Evolutionary conservation across 805 yeast species (phyloP).

Genomic region (Yarrowia sp.): DNA sequence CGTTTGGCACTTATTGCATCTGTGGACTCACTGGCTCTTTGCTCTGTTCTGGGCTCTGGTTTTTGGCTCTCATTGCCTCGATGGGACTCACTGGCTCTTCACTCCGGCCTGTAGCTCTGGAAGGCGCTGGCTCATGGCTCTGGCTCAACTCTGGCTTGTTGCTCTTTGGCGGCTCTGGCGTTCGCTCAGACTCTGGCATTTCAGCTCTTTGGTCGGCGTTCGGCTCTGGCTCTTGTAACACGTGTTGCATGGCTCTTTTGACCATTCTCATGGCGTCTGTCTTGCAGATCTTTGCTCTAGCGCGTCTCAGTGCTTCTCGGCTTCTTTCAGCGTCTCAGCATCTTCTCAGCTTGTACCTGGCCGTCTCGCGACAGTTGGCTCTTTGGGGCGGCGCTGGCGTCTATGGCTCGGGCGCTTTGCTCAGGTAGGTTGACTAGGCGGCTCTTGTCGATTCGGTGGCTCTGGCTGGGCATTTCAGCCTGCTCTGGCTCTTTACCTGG

Average conservation of each 20-base stretch:
- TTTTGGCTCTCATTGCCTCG: conserved; percentile 25
- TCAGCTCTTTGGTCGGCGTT: too few species aligned
- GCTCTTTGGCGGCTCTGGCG: not conserved
- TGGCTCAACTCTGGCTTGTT: not conserved
- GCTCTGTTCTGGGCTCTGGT: conserved; percentile 17
- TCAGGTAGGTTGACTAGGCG: conserved; percentile 31
- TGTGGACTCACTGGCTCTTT: conserved; percentile 19
- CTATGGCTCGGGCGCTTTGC: conserved; percentile 32
- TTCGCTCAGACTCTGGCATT: not conserved
- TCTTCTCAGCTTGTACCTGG: conserved; percentile 30
- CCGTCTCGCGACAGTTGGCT: conserved; percentile 34
- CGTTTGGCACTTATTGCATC: conserved; percentile 23
- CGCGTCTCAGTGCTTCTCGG: conserved; percentile 18
- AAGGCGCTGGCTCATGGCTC: conserved; percentile 12
- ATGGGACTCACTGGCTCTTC: conserved; percentile 23
- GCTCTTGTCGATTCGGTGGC: conserved; percentile 29
- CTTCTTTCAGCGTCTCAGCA: not conserved
- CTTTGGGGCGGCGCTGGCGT: conserved; percentile 32
- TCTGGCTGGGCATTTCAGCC: not conserved
- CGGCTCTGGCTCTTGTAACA: not conserved
- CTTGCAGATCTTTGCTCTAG: conserved; percentile 27
- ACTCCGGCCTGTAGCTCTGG: conserved; percentile 24
- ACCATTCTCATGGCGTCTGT: conserved; percentile 15
- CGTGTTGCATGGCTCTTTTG: conserved; percentile 10
- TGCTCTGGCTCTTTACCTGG: conserved; percentile 17